Evolutionary conservation across 2,329 filamentous ascomycete genomes (phyloP).

Genomic region (Fusarium globosum): DNA sequence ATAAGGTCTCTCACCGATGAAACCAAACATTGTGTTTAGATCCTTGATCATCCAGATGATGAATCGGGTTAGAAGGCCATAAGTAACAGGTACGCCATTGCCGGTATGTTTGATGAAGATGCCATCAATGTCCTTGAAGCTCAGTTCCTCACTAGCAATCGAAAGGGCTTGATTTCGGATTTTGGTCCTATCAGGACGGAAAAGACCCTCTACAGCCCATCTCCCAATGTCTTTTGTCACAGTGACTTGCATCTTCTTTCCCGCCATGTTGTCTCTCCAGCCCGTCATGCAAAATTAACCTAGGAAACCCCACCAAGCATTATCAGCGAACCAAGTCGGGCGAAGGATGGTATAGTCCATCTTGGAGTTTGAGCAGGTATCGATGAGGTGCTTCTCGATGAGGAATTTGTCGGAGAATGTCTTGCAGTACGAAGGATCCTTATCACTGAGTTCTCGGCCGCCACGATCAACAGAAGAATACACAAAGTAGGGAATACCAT

Average conservation of each 20-base stretch:
- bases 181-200: constrained; percentile 23
- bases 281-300: constrained; percentile 44
- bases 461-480: constrained; percentile 74
- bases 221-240: constrained; percentile 42
- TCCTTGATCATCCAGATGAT: constrained; percentile 41
- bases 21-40: constrained; percentile 38
- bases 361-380: constrained; percentile 38
- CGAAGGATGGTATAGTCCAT: constrained; percentile 47
- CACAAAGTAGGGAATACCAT: constrained; percentile 67
- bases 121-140: constrained; percentile 34
- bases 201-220: constrained; percentile 37
- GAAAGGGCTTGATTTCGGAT: constrained; percentile 40
- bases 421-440: constrained; percentile 43
- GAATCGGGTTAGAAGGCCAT: constrained; percentile 29
- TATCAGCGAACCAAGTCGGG: constrained; percentile 45
- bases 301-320: constrained; percentile 42
- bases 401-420: constrained; percentile 62
- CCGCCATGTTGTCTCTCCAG: constrained; percentile 42
- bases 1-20: constrained; percentile 36
- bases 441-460: constrained; percentile 64
- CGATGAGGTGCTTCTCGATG: constrained; percentile 68
- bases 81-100: constrained; percentile 38
- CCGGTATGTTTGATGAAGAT: constrained; percentile 35
- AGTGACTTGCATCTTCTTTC: constrained; percentile 42
- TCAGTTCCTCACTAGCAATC: constrained; percentile 43